Evolutionary conservation across 169 alveolate genomes (phyloP).

Genomic region (Plasmodium adleri): DNA sequence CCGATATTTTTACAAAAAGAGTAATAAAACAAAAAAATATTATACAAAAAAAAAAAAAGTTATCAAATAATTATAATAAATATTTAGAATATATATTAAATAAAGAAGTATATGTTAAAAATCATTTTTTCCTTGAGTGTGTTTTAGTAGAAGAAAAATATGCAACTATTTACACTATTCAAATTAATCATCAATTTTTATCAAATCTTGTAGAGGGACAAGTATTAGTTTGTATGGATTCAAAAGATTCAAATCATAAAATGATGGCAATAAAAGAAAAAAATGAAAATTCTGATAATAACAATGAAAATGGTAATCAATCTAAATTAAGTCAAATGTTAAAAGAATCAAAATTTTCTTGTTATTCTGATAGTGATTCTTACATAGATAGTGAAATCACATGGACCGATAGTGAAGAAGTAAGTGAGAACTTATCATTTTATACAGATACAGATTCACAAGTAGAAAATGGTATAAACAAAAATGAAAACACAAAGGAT

Average conservation of each 20-base stretch:
- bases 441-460: constrained; percentile 8
- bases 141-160: constrained; percentile 24
- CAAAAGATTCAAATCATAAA: constrained; percentile 25
- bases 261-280: constrained; percentile 26
- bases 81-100: constrained; percentile 45
- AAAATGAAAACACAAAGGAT: not conserved
- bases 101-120: constrained; percentile 40
- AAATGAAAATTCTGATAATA: constrained; percentile 17
- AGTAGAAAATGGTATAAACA: not conserved
- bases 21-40: constrained; percentile 51
- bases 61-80: constrained; percentile 53
- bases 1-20: constrained; percentile 37
- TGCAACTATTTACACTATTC: constrained; percentile 53
- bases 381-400: constrained; percentile 73
- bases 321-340: constrained; percentile 12
- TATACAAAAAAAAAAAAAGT: constrained; percentile 51
- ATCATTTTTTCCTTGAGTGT: constrained; percentile 39
- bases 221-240: constrained; percentile 1
- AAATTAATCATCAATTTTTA: constrained; percentile 48
- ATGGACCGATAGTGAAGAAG: constrained; percentile 44
- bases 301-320: not conserved
- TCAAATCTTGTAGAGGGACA: not conserved
- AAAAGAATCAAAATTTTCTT: constrained; percentile 69
- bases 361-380: constrained; percentile 76
- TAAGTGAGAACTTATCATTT: constrained; percentile 7